phyloP scores from a whole-genome alignment of 2,329 filamentous ascomycete species.

The Fusarium sp. region DNA sequence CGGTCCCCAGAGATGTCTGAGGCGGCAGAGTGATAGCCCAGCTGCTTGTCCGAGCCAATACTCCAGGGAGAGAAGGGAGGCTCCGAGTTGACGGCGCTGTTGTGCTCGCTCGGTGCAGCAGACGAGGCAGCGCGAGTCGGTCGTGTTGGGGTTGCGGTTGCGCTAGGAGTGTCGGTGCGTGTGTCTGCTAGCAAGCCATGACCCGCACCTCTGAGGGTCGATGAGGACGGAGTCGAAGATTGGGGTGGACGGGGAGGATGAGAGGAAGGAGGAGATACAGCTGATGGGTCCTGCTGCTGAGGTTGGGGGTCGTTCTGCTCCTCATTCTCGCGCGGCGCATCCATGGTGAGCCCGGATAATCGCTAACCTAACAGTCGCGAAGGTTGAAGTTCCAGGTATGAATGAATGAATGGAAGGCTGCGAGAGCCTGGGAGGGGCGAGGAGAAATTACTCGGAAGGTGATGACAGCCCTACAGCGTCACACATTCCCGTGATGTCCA shows the following conservation, averaged over 20 bases:
- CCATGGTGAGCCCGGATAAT: constrained; percentile 35
- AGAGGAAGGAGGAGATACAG: neutral
- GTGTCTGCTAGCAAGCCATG: constrained; percentile 4
- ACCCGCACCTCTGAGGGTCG: constrained; percentile 12
- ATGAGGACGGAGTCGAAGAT: constrained; percentile 21
- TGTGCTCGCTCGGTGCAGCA: constrained; percentile 30
- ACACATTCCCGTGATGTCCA: constrained; percentile 33
- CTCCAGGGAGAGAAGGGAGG: constrained; percentile 55
- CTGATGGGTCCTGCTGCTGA: constrained; percentile 5
- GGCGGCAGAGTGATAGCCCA: constrained; percentile 43
- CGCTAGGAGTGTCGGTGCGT: constrained; percentile 4
- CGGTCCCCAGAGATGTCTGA: constrained; percentile 63
- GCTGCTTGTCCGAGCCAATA: constrained; percentile 54
- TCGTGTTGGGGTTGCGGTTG: constrained; percentile 17
- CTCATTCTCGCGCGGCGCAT: constrained; percentile 29
- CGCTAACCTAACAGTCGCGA: constrained; percentile 32
- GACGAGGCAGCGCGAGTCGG: constrained; percentile 26
- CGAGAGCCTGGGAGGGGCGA: constrained; percentile 2
- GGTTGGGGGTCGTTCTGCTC: constrained; percentile 11
- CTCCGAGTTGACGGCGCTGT: constrained; percentile 32
- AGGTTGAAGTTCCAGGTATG: neutral
- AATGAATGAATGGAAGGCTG: constrained; percentile 8
- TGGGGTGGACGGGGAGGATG: constrained; percentile 9
- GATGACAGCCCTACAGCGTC: constrained; percentile 25
- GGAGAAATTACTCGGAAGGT: constrained; percentile 16